Evolutionary conservation across 805 yeast species (phyloP).

Genomic region (Metschnikowia peoriensis): DNA sequence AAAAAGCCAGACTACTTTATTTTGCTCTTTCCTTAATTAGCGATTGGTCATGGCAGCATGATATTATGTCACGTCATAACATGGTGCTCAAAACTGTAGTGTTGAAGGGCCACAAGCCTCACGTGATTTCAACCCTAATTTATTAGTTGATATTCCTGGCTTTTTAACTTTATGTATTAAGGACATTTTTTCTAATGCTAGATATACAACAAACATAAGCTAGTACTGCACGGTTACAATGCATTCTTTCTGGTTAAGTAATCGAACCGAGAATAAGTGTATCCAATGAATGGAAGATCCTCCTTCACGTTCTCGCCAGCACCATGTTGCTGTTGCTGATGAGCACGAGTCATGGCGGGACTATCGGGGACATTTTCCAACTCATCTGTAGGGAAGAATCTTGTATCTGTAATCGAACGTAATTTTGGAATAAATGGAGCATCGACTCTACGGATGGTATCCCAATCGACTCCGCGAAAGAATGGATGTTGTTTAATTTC

Average conservation of each 20-base stretch:
- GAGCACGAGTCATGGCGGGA: slow-evolving; percentile 57
- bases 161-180: too few relatives aligned
- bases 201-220: background rate
- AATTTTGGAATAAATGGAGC: slow-evolving; percentile 94
- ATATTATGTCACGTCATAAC: too few relatives aligned
- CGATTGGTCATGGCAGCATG: background rate
- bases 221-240: slow-evolving; percentile 18
- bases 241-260: slow-evolving; percentile 79
- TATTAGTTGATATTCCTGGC: too few relatives aligned
- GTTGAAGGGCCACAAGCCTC: too few relatives aligned
- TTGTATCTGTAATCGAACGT: slow-evolving; percentile 89
- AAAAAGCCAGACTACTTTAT: background rate
- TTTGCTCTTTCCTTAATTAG: background rate
- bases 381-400: slow-evolving; percentile 98
- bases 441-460: slow-evolving; percentile 77
- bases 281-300: slow-evolving; percentile 95
- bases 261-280: slow-evolving; percentile 93
- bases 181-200: background rate
- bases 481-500: slow-evolving; percentile 90
- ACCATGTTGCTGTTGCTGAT: slow-evolving; percentile 58
- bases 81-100: too few relatives aligned
- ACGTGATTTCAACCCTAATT: too few relatives aligned
- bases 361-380: slow-evolving; percentile 92
- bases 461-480: slow-evolving; percentile 96
- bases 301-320: slow-evolving; percentile 59